Base-by-base conservation (phyloP, 2,329 filamentous ascomycete species). In the Scedosporium dehoogii region DNA sequence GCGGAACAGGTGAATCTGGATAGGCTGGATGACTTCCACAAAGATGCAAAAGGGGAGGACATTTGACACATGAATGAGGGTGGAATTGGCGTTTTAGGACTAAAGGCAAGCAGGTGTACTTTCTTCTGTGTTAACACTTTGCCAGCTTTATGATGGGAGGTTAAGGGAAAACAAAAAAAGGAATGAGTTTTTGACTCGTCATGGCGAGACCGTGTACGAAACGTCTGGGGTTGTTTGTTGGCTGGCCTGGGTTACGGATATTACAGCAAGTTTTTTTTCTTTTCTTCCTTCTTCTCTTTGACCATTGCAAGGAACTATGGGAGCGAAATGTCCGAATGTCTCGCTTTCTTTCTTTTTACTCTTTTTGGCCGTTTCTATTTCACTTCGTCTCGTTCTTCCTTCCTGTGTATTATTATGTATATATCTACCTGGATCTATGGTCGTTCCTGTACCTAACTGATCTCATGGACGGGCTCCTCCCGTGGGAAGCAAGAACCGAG, bases 331-430 rank as follows among this genome's bases (percentile, higher is more conserved):
- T 9, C 10, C 33, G 33, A 12, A 38, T 12, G 33, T 38, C 14
- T 38, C 33, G 33, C 10, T 10, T 38, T 12, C 33, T 51, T 29
- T 33, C 16, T 7, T 55, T 59, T 9, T 41, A 7, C 10, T 2
- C 44, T 58, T 6, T 63, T 41, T 46, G 38, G 27, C 55, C 23
- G 4, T 23, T 18, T 61, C n/a, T 60, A 23, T 14, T 57, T 33
- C 21, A 44, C 21, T 38, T 33, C 25, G 29, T 10, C 7, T 18
- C 10, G 51, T 53, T 46, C 21, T 48, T 25, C 27, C 44, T 44
- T 58, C 44, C 44, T 63, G 18, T 60, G 38, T 23, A 53, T 60
- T 38, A 16, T 56, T 60, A 23, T 57, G 51, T 55, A 55, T 55
- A 55, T 55, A 55, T 55, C 51, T 55, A 23, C 12, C 18, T 55